A percentile compares a stretch with the other conserved stretches of the same genome.
Evolutionary conservation across 148 eudicot species (phyloP).

Genomic region (Vaccinium myrtillus): DNA sequence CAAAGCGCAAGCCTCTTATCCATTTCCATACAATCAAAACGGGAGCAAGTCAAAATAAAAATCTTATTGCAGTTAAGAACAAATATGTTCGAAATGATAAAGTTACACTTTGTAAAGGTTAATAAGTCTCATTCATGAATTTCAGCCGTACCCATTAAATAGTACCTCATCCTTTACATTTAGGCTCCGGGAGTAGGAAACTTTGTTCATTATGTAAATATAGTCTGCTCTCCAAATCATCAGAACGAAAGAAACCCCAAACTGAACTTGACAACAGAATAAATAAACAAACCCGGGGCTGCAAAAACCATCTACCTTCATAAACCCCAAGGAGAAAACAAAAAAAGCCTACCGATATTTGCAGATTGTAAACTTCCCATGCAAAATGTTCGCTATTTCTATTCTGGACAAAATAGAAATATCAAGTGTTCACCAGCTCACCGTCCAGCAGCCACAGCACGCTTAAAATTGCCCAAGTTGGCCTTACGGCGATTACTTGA

Average conservation of each 20-base stretch:
- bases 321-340: not conserved
- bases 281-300: not conserved
- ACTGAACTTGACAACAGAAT: not conserved
- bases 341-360: not conserved
- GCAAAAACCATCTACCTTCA: not conserved
- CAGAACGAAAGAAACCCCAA: too few relatives aligned
- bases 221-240: not conserved
- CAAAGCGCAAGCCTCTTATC: too few relatives aligned
- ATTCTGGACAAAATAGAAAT: too few relatives aligned
- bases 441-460: constrained; percentile 26
- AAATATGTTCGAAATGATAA: too few relatives aligned
- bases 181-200: not conserved
- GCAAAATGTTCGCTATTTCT: not conserved
- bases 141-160: not conserved
- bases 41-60: too few relatives aligned
- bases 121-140: too few relatives aligned
- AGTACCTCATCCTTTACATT: not conserved
- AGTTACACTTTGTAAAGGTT: too few relatives aligned
- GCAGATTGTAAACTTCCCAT: not conserved
- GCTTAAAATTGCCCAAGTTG: constrained; percentile 1
- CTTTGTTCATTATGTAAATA: not conserved
- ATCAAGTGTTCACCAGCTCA: not conserved
- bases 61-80: too few relatives aligned
- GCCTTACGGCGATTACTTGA: constrained; percentile 15
- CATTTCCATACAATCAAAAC: too few relatives aligned